Evolutionary conservation across 768 basidiomycete species (phyloP), one percentile per base, ranked within the genome.

Genomic region (Ramaria sp.): DNA sequence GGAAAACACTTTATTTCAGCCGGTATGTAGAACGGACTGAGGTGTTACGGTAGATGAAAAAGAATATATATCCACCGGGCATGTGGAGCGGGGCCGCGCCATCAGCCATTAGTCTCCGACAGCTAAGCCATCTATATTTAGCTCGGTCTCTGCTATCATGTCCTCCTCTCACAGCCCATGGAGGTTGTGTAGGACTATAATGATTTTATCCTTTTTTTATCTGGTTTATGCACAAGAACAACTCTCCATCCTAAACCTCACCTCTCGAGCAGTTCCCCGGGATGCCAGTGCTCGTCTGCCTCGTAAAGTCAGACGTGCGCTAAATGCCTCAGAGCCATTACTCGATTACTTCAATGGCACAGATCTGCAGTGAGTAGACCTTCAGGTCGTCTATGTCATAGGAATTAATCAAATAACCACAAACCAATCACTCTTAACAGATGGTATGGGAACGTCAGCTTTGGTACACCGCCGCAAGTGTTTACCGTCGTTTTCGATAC

Each of bases 401-500:
- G n/a, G n/a, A n/a, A n/a, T n/a, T n/a, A n/a, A n/a, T n/a, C n/a
- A n/a, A n/a, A n/a, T n/a, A n/a, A n/a, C n/a, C n/a, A n/a, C n/a
- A n/a, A n/a, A n/a, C n/a, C n/a, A n/a, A n/a, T n/a, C n/a, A n/a
- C n/a, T n/a, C n/a, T n/a, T n/a, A n/a, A n/a, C 37, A 78, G 76
- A 63, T 77, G 78, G 77, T 79, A 72, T 56, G 77, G 76, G 20
- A 73, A 78, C 57, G 72, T 78, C 48, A 47, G 55, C 5, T 43
- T 63, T 32, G 62, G 62, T 22, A 63, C 62, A 7, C 61, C 62
- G 6, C 49, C 57, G 2, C 60, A 63, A 20, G 52, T 42, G 5
- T 58, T 63, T 47, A 60, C 59, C 4, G 61, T 63, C 5, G 58
- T 60, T 27, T 50, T 56, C 59, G 61, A 61, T 57, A 61, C n/a